Evolutionary conservation across 2,329 filamentous ascomycete genomes (phyloP), one percentile per base, ranked within the genome.

Genomic region (Ascochyta rabiei): DNA sequence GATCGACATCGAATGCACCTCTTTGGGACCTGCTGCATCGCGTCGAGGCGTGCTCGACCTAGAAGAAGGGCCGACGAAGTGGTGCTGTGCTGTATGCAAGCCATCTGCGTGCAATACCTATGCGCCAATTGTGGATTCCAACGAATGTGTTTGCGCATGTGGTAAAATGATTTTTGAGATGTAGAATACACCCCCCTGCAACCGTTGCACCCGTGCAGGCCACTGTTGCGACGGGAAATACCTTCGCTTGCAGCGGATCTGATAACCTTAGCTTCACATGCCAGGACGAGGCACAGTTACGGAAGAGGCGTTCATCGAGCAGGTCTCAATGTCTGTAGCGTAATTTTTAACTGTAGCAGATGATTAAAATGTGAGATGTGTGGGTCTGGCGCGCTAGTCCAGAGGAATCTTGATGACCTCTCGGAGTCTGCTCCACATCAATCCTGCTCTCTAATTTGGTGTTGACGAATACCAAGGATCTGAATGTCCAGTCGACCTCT

Each of bases 211-310:
- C 26, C 26, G 34, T 33, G 19, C 12, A 44, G 31, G 28, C 16
- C 44, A n/a, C 24, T 39, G n/a, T 23, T 18, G 21, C 43, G 23
- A 41, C 44, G 42, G 55, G 49, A 37, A 48, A 26, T 40, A 47
- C 26, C 50, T 31, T 66, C 63, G 60, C 63, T 67, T 61, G 50
- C 34, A 44, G 58, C 64, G 61, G 61, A 66, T 66, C 63, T 59
- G 63, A 67, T 67, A 64, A 63, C 48, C 47, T 55, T 46, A 52
- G 50, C 41, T 24, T 51, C 48, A 53, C 40, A 54, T 48, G 56
- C 50, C 45, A 62, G 47, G 54, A 57, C 42, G 39, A 54, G 49
- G 42, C 54, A 55, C 46, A 53, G 53, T 21, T 47, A 31, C 23
- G 24, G 44, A 39, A 34, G 23, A 44, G 23, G 45, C 40, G 34